Evolutionary conservation across 768 basidiomycete species (phyloP), one percentile per base, ranked within the genome.

Genomic region (Psilocybe subaeruginosa): DNA sequence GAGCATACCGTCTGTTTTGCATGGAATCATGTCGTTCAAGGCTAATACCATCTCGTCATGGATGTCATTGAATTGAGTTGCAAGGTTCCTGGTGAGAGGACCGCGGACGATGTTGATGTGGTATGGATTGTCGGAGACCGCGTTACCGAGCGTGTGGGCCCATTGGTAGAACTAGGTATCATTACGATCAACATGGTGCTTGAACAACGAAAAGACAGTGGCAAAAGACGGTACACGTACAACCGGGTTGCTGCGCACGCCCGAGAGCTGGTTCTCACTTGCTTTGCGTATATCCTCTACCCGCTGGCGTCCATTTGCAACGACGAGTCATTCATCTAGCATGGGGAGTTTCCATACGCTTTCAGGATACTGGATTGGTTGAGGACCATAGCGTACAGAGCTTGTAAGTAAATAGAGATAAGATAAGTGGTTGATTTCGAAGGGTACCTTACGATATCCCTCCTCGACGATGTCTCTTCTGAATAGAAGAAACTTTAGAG

Each of bases 11-110:
- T 54, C 33, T 43, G 65, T 58, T 49, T 66, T 39, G 17, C 23
- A 23, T 23, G 23, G 23, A 23, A 23, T 23, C 23, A 23, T 23
- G 23, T 23, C 23, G 23, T 23, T 65, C 59, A 85, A 77, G 3
- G 84, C 73, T 3, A 67, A 59, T 9, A 73, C 62, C 23, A 86
- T 67, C 59, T 88, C 87, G 29, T 86, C 82, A 1, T 71, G 73
- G 11, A 88, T 50, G 4, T 71, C 73, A 14, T 75, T 70, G 59
- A 80, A 75, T 19, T 73, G 64, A 4, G 64, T 64, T 19, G 67
- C 69, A 8, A 80, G 58, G 43, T 77, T 77, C 50, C 77, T 66
- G 8, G 75, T 78, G 30, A 82, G 69, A 12, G 69, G 68, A 4
- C 70, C 69, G 5, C 74, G 72, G 31, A 79, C 67, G 16, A 79